Base-by-base conservation (phyloP, 2,329 filamentous ascomycete species). In the Lojkania enalia region DNA sequence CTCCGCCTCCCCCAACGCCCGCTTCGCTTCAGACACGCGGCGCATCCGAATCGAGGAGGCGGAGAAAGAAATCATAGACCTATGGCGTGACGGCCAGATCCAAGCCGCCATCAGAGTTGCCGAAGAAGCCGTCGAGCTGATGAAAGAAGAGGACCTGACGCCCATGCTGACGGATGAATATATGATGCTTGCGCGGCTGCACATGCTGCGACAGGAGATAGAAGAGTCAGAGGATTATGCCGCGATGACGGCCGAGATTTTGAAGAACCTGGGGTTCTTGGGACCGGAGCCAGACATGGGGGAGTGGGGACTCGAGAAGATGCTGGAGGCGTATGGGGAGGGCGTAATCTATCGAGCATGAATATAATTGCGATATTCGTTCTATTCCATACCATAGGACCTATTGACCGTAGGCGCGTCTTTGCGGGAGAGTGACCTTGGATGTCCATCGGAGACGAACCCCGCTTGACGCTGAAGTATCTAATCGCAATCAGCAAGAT, bases 231-330 rank as follows among this genome's bases (percentile, higher is more conserved):
- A 58, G 21, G 35, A 38, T 18, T 51, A 47, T 35, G 54, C 43
- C 2, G 23, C 39, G 19, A 35, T 38, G 29, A 41, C 44, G 12
- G 12, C 48, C 2, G 48, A 45, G n/a, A 13, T 48, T 16, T 19
- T 51, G 31, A 32, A 35, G 19, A 36, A 49, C 20, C n/a, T 58
- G 43, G 56, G 58, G 20, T 60, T 58, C 38, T 32, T 59, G 19
- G 56, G 58, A 0, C 20, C 25, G 3, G 49, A 44, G 21, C 39
- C 36, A 16, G 42, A 47, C 11, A 43, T 32, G 25, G 40, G 40
- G 20, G 42, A 46, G 30, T 58, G 48, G 49, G 46, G 46, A n/a
- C 32, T 60, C 27, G 49, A 58, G 35, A 39, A 15, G 5, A 25
- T 61, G 33, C 41, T 60, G 36, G 38, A 36, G 27, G 27, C 44